Evolutionary conservation across 1,284 basidiomycete genomes (phyloP).

Genomic region (Fomitopsis palustris): DNA sequence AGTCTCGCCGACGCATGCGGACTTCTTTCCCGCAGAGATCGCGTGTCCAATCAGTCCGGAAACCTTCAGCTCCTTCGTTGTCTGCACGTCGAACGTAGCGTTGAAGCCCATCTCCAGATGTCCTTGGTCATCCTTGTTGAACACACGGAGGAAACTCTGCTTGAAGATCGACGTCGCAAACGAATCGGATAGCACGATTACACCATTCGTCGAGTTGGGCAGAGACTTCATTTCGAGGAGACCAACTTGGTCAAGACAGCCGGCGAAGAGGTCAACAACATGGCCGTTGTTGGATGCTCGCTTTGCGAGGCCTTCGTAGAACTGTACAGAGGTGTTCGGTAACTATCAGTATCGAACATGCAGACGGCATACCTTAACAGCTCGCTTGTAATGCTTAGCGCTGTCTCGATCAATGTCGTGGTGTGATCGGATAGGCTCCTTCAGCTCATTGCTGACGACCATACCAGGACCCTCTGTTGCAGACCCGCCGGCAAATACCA

Average conservation of each 20-base stretch:
- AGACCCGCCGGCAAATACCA: constrained; percentile 97
- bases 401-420: constrained; percentile 99
- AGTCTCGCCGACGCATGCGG: constrained; percentile 95
- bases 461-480: constrained; percentile 96
- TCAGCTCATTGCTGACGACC: constrained; percentile 94
- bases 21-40: constrained; percentile 97
- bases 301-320: constrained; percentile 95
- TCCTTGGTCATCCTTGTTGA: constrained; percentile 93
- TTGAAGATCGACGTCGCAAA: constrained; percentile 99
- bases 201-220: constrained; percentile 94
- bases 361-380: constrained; percentile 68
- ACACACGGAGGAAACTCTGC: constrained; percentile 93
- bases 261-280: constrained; percentile 93
- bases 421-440: constrained; percentile 97
- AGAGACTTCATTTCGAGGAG: constrained; percentile 97
- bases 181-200: constrained; percentile 94
- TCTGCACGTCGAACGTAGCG: constrained; percentile 98
- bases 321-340: constrained; percentile 43
- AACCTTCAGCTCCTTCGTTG: constrained; percentile 98
- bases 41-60: constrained; percentile 98
- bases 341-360: constrained; percentile 3
- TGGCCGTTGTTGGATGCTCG: constrained; percentile 95
- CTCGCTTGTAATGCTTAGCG: constrained; percentile 97
- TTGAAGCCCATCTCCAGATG: constrained; percentile 98
- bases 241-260: constrained; percentile 97